These are phyloP conservation scores for Mucor piriformis DNA, from an alignment of 371 early-diverging fungal genomes.

Conservation along the genomic window DNA sequence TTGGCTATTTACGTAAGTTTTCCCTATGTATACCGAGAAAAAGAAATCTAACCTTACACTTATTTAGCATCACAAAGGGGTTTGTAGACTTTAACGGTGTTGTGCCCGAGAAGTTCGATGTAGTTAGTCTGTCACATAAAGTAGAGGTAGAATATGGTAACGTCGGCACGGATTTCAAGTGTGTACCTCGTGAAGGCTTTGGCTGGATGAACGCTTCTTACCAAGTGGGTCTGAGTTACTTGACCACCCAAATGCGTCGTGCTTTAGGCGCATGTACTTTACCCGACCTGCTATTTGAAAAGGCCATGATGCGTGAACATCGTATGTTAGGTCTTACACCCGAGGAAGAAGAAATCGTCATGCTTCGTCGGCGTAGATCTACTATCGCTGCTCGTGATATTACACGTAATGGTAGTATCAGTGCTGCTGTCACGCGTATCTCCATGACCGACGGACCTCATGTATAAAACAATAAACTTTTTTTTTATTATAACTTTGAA, in stretches of 20 bases:
- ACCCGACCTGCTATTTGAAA: constrained; percentile 72
- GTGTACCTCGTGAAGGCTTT: constrained; percentile 94
- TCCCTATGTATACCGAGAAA: not conserved
- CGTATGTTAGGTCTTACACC: constrained; percentile 29
- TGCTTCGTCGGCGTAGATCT: constrained; percentile 28
- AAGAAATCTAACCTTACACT: not conserved
- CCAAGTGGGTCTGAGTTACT: constrained; percentile 82
- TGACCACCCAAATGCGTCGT: constrained; percentile 79
- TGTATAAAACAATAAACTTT: not conserved
- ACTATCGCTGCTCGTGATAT: constrained; percentile 24
- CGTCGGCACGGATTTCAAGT: constrained; percentile 94
- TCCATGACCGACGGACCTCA: constrained; percentile 16
- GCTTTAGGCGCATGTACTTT: constrained; percentile 84
- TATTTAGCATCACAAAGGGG: constrained; percentile 77
- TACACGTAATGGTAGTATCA: constrained; percentile 30
- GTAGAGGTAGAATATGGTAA: constrained; percentile 96
- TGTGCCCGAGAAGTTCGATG: constrained; percentile 96
- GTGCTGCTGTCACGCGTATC: constrained; percentile 31
- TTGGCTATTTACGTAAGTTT: constrained; percentile 87
- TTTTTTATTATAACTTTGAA: constrained; percentile 27
- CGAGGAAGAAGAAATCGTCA: constrained; percentile 23
- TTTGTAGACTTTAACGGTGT: constrained; percentile 98
- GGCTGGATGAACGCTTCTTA: constrained; percentile 98
- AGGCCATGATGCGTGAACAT: constrained; percentile 40
- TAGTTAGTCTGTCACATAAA: constrained; percentile 88